phyloP scores from a whole-genome alignment of 1,284 basidiomycete genomes.

The Cutaneotrichosporon sp. region DNA sequence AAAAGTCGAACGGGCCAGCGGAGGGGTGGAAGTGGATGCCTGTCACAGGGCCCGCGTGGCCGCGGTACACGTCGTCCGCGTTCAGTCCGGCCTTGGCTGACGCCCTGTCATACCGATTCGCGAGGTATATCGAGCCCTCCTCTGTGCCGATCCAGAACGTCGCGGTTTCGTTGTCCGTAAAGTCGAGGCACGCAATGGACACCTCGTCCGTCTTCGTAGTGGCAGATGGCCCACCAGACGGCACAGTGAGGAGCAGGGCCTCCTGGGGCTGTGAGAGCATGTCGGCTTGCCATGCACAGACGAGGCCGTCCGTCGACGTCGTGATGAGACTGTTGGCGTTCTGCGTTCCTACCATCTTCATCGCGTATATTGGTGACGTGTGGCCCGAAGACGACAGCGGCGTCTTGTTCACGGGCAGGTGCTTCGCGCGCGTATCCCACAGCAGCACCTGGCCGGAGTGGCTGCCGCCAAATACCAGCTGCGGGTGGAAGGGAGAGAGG shows the following conservation, averaged over 20 bases:
- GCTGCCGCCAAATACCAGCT: constrained; percentile 93
- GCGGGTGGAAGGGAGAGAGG: constrained; percentile 97
- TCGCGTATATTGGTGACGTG: constrained; percentile 95
- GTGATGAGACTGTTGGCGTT: constrained; percentile 97
- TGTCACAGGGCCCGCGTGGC: constrained; percentile 88
- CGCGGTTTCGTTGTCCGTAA: constrained; percentile 90
- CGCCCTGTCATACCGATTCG: constrained; percentile 91
- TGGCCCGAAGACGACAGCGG: constrained; percentile 91
- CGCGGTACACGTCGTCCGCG: constrained; percentile 82
- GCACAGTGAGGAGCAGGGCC: constrained; percentile 78
- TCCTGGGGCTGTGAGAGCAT: constrained; percentile 98
- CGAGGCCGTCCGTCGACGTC: constrained; percentile 89
- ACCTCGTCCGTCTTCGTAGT: constrained; percentile 96
- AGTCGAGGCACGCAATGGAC: constrained; percentile 83
- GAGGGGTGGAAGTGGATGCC: constrained; percentile 91
- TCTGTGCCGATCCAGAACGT: constrained; percentile 96
- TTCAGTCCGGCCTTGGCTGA: constrained; percentile 93
- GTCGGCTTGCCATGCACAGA: constrained; percentile 96
- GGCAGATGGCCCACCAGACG: constrained; percentile 44
- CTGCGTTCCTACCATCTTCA: constrained; percentile 95
- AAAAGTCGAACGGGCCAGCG: constrained; percentile 85
- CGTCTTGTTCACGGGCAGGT: constrained; percentile 91
- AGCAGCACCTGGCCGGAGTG: constrained; percentile 97
- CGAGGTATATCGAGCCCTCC: constrained; percentile 93
- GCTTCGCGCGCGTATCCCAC: constrained; percentile 98